Evolutionary conservation across 2,329 filamentous ascomycete genomes (phyloP).

Genomic region (Diaporthe citriasiana): DNA sequence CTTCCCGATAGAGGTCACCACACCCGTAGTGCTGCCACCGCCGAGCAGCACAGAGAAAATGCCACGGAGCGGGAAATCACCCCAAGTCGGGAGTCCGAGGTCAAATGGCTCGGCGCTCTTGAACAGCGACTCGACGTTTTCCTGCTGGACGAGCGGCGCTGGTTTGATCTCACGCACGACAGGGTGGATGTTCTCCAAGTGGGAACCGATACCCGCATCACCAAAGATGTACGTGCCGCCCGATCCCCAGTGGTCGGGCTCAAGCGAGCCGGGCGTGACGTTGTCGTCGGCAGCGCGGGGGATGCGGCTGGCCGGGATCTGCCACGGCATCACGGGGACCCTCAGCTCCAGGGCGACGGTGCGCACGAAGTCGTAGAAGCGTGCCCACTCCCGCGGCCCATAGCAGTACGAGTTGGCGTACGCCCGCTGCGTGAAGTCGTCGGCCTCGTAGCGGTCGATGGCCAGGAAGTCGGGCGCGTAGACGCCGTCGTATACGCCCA

Average conservation of each 20-base stretch:
- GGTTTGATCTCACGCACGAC: not conserved
- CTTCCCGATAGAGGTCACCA: not conserved
- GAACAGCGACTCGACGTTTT: not conserved
- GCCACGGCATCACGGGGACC: conserved; percentile 20
- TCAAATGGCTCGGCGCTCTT: conserved; percentile 8
- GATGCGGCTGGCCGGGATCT: conserved; percentile 14
- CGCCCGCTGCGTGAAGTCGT: conserved; percentile 3
- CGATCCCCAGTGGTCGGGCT: conserved; percentile 19
- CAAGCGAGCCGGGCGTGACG: not conserved
- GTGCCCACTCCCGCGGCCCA: conserved; percentile 7
- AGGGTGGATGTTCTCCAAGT: not conserved
- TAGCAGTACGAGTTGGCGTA: conserved; percentile 6
- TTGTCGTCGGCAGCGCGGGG: not conserved
- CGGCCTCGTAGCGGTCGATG: conserved; percentile 24
- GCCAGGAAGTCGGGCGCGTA: conserved; percentile 12
- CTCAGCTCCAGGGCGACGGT: conserved; percentile 8
- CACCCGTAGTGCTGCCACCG: conserved; percentile 3
- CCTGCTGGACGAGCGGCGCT: not conserved
- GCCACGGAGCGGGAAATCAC: conserved; percentile 7
- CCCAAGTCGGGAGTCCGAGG: not conserved
- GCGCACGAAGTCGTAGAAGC: not conserved
- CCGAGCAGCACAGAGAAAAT: conserved; percentile 14
- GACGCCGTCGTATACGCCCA: not conserved
- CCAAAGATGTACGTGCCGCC: conserved; percentile 17
- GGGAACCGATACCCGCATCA: not conserved